Conservation (phyloP, 441 rosid species). For the Populus hybrid region DNA sequence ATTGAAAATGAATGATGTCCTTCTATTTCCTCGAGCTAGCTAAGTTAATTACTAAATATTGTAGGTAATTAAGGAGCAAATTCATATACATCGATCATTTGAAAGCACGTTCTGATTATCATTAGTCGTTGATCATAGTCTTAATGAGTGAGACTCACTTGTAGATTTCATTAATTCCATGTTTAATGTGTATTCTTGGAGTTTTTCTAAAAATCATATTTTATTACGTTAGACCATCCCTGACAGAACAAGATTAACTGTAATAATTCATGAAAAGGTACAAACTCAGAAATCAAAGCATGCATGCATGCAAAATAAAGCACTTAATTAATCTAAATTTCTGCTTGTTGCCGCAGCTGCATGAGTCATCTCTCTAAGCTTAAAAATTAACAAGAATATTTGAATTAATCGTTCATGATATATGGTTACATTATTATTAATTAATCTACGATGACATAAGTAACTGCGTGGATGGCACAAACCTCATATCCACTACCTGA, state of each 20-base stretch:
- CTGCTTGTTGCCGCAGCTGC: neutral
- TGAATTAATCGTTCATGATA: neutral
- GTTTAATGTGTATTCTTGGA: too few relatives aligned
- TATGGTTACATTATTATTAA: neutral
- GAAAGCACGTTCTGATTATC: neutral
- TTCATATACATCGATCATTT: neutral
- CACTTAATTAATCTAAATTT: neutral
- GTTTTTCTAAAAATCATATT: too few relatives aligned
- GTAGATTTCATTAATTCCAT: too few relatives aligned
- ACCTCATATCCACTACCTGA: conserved; percentile 37
- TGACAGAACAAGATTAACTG: neutral
- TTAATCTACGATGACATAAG: conserved; percentile 51
- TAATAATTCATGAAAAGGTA: neutral
- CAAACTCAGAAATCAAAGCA: neutral
- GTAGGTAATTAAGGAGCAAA: too few relatives aligned
- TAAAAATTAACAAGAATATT: neutral
- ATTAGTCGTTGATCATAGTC: neutral
- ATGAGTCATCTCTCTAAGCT: neutral
- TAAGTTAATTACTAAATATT: too few relatives aligned
- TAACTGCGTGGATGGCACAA: conserved; percentile 50
- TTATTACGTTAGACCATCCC: neutral
- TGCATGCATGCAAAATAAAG: neutral
- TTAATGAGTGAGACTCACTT: neutral
- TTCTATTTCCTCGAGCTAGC: too few relatives aligned
- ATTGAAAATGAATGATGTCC: too few relatives aligned